Evolutionary conservation across 140 eudicot genomes (phyloP), one percentile per base, ranked within the genome.

Genomic region (Erigeron philadelphicus): DNA sequence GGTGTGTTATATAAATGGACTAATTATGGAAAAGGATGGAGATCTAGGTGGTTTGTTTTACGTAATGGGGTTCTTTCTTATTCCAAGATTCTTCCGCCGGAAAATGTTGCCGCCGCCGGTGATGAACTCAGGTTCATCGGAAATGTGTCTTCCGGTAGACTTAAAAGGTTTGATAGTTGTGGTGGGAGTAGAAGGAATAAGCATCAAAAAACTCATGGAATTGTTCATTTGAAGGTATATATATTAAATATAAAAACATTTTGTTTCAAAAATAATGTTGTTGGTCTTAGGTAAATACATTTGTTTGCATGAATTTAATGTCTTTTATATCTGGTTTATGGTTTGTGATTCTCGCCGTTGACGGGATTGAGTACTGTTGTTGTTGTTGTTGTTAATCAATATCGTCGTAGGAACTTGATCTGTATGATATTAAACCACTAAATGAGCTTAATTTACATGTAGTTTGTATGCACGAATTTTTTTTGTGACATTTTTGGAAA

Each of bases 21-120:
- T 0, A 90, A 90, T 67, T 90, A 87, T 76, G 90, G 90, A 25
- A 90, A 90, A 40, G 95, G 97, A 0, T 90, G 97, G 97, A 86
- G 97, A 86, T 85, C 97, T 66, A 72, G 97, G 54, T 90, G 97
- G 95, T 90, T 90, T 54, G 67, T 84, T 19, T 58, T 90, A 57
- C 86, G 83, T 0, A 83, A 90, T 76, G 97, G 95, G 40, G 79
- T 90, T 3, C 66, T 90, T 11, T 90, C 95, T 0, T 90, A 90
- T 78, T 85, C 90, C 2, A 90, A 90, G 79, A 72, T 81, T 19
- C 82, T 67, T 53, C 72, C 82, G 52, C 84, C 83, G n/a, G 83
- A 87, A 13, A 78, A 57, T 49, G 71, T 83, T 17, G 46, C 84
- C n/a, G 17, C 84, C 11, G 17, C 83, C 68, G 80, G 80, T 0